Evolutionary conservation across 2,329 filamentous ascomycete genomes (phyloP).

Genomic region (Kalaharituber pfeilii): DNA sequence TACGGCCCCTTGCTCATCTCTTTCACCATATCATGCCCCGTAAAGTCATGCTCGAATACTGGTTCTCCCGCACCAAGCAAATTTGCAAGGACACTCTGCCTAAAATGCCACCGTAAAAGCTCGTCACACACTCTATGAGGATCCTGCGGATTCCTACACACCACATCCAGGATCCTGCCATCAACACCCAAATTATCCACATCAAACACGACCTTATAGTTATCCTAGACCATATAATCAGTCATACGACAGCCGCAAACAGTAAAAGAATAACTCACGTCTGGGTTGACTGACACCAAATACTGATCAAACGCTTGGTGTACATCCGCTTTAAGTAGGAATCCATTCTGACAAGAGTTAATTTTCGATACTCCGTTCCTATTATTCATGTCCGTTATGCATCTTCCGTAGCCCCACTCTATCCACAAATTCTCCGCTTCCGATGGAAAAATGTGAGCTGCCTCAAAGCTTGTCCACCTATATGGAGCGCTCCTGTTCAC

Average conservation of each 20-base stretch:
- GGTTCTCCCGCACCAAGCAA: conserved; percentile 12
- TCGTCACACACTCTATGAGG: conserved; percentile 1
- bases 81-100: conserved; percentile 10
- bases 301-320: conserved; percentile 10
- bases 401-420: conserved; percentile 1
- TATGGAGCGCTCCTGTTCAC: conserved; percentile 3
- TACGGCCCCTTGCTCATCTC: conserved; percentile 5
- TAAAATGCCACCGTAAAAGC: conserved; percentile 8
- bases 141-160: conserved; percentile 3
- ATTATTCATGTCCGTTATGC: conserved; percentile 4
- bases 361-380: conserved; percentile 1
- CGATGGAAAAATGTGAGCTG: conserved; percentile 4
- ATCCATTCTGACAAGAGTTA: conserved; percentile 4
- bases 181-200: conserved; percentile 6
- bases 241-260: background rate
- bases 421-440: conserved; percentile 4
- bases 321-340: conserved; percentile 1
- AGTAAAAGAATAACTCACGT: conserved; percentile 4
- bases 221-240: conserved; percentile 9
- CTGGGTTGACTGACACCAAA: conserved; percentile 8
- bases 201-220: conserved; percentile 13
- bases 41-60: conserved; percentile 11
- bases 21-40: conserved; percentile 12
- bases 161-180: conserved; percentile 12
- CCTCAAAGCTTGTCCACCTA: conserved; percentile 4